Evolutionary conservation across 2,329 filamentous ascomycete genomes (phyloP), one percentile per base, ranked within the genome.

Genomic region (Aspergillus ibericus): DNA sequence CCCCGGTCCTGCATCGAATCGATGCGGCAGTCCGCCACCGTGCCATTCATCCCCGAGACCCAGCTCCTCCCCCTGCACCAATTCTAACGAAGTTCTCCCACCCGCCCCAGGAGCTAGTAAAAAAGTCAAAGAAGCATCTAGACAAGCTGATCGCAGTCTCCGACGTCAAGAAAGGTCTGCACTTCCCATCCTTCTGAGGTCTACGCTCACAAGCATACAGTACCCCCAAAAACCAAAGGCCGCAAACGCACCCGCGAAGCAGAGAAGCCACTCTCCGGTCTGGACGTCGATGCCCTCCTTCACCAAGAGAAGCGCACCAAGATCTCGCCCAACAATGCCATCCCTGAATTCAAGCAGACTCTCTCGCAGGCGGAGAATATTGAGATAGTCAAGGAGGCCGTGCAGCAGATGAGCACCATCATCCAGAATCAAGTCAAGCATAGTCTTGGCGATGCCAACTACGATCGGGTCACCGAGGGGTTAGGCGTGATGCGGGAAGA

Each of bases 341-440:
- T 98, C 5, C 92, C 95, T 0, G 91, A 93, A 59, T 97, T 96
- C 83, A 96, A 93, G 71, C 91, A 92, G 72, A 83, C 88, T 3
- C 80, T 98, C 15, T 81, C 81, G 1, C 77, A 78, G 1, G 82
- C 88, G 0, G 82, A 85, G 6, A 83, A 87, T 27, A 78, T 88
- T 1, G 78, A 83, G 1, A 81, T 83, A 3, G 84, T 96, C 54
- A 81, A 85, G 59, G 83, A 88, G 16, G 89, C 89, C 1, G 82
- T 87, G 5, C 85, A 87, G 63, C 91, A 96, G 69, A 90, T 98
- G 85, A 86, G 83, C 12, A 72, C 72, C 4, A 88, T 96, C 56
- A 84, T 96, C 46, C 82, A 86, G 58, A 78, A 81, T 7, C 84
- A 91, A 52, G 85, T 97, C 60, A 83, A 78, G 18, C 82, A 88